Evolutionary conservation across 2,329 filamentous ascomycete genomes (phyloP), one percentile per base, ranked within the genome.

Genomic region (Fusarium sambucinum): DNA sequence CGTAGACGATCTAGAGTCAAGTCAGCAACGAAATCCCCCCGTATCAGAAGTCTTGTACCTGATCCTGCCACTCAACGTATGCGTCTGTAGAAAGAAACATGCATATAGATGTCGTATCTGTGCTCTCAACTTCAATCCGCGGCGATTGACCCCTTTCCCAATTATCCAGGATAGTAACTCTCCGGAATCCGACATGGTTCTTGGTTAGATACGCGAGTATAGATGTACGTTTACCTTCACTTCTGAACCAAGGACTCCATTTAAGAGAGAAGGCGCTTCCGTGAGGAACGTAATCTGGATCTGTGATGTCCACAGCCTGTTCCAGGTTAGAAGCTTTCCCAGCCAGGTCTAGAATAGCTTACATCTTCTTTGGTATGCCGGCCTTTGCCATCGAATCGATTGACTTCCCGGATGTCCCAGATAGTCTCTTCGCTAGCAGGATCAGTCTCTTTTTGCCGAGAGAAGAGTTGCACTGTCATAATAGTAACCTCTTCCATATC

Each of bases 1-100:
- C 75, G 0, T 76, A 74, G 80, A 82, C 85, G 17, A 86, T 70
- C 83, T 86, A 50, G 3, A 38, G 11, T 25, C 13, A 25, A 9
- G 54, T 75, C 23, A 76, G 59, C 19, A 25, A 7, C 14, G 25
- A 19, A 14, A 14, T 6, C 33, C 2, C 2, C 3, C 2, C 10
- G 12, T 3, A 2, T 5, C 10, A 11, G 5, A 21, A 5, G 1
- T 23, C 54, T 51, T 81, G 42, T 77, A 85, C 84, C 40, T 75
- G 78, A 46, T 86, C 80, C 68, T 89, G 86, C 80, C 86, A 89
- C 51, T 83, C 82, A 16, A 88, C 76, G 65, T 87, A 87, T 2
- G 86, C 82, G 66, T 88, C 86, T 0, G 82, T 76, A 0, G 80
- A 80, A 17, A 88, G 79, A 62, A 82, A 80, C 14, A 85, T 72